phyloP scores from a whole-genome alignment of 2,329 filamentous ascomycete genomes.

The Exophiala viscosa region DNA sequence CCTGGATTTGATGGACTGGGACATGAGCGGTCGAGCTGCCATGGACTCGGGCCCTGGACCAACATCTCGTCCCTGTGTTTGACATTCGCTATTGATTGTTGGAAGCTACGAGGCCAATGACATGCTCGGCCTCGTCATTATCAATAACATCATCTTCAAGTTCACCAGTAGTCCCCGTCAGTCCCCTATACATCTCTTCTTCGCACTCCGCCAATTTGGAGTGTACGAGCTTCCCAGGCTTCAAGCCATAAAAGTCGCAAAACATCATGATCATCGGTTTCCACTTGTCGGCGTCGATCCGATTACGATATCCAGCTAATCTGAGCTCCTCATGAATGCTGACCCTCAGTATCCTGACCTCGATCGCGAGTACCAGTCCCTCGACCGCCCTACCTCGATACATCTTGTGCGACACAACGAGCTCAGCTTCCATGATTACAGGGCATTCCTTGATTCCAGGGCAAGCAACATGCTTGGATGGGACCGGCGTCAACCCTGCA shows the following conservation, averaged over 20 bases:
- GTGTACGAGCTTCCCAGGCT: slow-evolving; percentile 12
- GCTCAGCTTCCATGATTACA: slow-evolving; percentile 43
- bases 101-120: slow-evolving; percentile 5
- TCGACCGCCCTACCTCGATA: slow-evolving; percentile 32
- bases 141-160: background rate
- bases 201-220: slow-evolving; percentile 19
- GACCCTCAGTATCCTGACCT: slow-evolving; percentile 37
- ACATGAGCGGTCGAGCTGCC: no score
- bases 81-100: background rate
- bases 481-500: slow-evolving; percentile 33
- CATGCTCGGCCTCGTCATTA: background rate
- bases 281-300: slow-evolving; percentile 44
- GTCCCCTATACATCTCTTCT: slow-evolving; percentile 17
- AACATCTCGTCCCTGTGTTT: background rate
- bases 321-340: slow-evolving; percentile 36
- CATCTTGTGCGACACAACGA: slow-evolving; percentile 34
- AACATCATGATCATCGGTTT: slow-evolving; percentile 46
- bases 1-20: no score
- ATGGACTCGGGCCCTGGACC: no score
- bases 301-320: slow-evolving; percentile 38
- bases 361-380: slow-evolving; percentile 34
- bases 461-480: slow-evolving; percentile 36
- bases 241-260: slow-evolving; percentile 42
- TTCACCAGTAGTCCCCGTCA: slow-evolving; percentile 4
- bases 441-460: slow-evolving; percentile 40